Base-by-base conservation (phyloP, 2,329 filamentous ascomycete genomes). In the Helminthosporium solani region DNA sequence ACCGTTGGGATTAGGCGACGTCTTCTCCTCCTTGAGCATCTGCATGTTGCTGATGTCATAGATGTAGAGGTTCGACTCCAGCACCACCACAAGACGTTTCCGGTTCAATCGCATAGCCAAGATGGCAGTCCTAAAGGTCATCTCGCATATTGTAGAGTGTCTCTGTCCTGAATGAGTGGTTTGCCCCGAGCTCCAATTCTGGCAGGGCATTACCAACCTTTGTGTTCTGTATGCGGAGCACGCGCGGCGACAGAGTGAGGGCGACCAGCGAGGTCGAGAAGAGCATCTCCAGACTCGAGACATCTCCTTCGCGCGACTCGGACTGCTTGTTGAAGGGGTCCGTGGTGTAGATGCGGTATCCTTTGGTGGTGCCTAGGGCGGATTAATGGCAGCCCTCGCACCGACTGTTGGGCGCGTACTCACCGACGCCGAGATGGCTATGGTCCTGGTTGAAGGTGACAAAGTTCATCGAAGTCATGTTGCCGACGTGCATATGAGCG, bases 31-130 rank as follows among this genome's bases (percentile, higher is more conserved):
- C 70, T 90, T 87, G 33, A 97, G 78, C 47, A 97, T 82, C 62
- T 88, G 92, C 92, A 99, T 97, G 67, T 96, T 97, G 72, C 91
- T 90, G 56, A 99, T 97, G 70, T 99, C 94, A 75, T 99, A 99
- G 39, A 99, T 81, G 73, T 97, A 99, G 52, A 97, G 95, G 68
- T 96, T 88, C 61, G 96, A 90, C 69, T 99, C 94, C 46, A 97
- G 80, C 12, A 97, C 86, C 25, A 99, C 91, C 11, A 94, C 90
- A 20, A 99, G 80, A 30, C 94, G 85, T 71, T 96, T 97, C 57
- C 94, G 83, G 71, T 99, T 99, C 62, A 99, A 78, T 55, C 91
- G 88, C 48, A 99, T 90, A 16, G 92, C 91, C 33, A 97, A 82
- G 9, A 99, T 90, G 40, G 91, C 90, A n/a, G 91, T 95, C 11